phyloP scores from a whole-genome alignment of 768 basidiomycete genomes.

The Astraeus odoratus region DNA sequence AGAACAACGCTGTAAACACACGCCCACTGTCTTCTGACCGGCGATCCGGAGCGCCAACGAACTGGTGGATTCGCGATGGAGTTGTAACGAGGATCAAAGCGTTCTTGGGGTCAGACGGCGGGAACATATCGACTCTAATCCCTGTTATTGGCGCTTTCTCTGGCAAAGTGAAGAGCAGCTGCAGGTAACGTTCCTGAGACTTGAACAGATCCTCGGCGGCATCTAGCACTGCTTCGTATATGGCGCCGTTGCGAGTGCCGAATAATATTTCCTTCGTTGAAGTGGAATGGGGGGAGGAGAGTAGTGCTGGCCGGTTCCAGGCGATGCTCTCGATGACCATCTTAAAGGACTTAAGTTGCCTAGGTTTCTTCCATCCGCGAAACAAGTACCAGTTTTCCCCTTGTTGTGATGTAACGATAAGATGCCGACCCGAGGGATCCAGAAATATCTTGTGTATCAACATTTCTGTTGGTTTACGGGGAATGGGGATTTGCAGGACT shows the following conservation, averaged over 20 bases:
- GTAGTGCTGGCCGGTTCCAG: slow-evolving; percentile 73
- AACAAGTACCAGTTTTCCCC: slow-evolving; percentile 95
- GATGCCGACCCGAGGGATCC: slow-evolving; percentile 89
- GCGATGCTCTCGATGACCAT: slow-evolving; percentile 87
- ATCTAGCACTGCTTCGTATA: slow-evolving; percentile 86
- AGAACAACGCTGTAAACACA: slow-evolving; percentile 70
- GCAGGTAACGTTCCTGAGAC: slow-evolving; percentile 74
- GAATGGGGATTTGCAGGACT: slow-evolving; percentile 73
- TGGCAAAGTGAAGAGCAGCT: slow-evolving; percentile 66
- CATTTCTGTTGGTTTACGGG: slow-evolving; percentile 69
- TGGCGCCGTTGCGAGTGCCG: slow-evolving; percentile 75
- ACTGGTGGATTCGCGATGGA: slow-evolving; percentile 84
- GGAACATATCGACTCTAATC: slow-evolving; percentile 72
- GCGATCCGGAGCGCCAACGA: slow-evolving; percentile 61
- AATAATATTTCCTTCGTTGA: slow-evolving; percentile 83
- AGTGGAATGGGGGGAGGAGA: slow-evolving; percentile 59
- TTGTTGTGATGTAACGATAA: slow-evolving; percentile 76
- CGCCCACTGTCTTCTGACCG: slow-evolving; percentile 70
- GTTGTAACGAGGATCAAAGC: slow-evolving; percentile 79
- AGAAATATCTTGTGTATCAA: slow-evolving; percentile 78
- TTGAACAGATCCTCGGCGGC: slow-evolving; percentile 91
- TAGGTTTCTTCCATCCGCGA: slow-evolving; percentile 74
- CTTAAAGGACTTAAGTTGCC: slow-evolving; percentile 68
- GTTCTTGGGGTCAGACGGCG: slow-evolving; percentile 52
- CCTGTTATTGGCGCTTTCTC: slow-evolving; percentile 83